Evolutionary conservation across 2,329 filamentous ascomycete species (phyloP), one percentile per base, ranked within the genome.

Genomic region (Pseudogymnoascus sp.): DNA sequence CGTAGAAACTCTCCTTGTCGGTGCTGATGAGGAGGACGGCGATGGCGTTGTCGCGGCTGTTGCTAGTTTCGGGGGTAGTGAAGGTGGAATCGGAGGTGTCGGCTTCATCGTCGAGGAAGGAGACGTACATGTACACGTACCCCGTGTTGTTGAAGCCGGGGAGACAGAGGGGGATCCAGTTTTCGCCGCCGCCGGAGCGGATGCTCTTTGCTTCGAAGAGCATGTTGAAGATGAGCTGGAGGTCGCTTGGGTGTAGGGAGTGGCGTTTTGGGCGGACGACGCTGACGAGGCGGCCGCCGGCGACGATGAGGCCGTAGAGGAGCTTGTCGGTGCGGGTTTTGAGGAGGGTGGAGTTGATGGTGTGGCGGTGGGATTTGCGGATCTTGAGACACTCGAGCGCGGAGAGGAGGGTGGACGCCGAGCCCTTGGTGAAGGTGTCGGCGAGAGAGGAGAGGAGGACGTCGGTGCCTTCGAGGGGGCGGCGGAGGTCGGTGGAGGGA

Each of bases 141-240:
- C 94, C 95, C 59, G 87, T 89, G 73, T 91, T 97, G 76, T 99
- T 99, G 77, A 99, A 99, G 4, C 92, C 93, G 0, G 94, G 95
- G 2, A 99, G 81, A 69, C 94, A 99, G 6, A 99, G 80, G 0
- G 94, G 94, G 57, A 97, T 93, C 94, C 94, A 99, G 69, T 93
- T 97, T 74, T 99, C 94, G 30, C 93, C 94, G 18, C 93, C 94
- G 38, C 81, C 91, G 18, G 91, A 88, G 71, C 94, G 93, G 71
- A 99, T 88, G 43, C 90, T 89, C 57, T 91, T 90, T 2, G 93
- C 94, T 75, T 96, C 92, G 69, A 99, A 99, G 1, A 99, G 84
- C 95, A 99, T 99, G 71, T 97, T 97, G 80, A 99, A 99, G 63
- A 99, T 92, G 50, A 99, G 82, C 70, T 97, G 93, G 22, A 99